These are phyloP conservation scores for Larix sibirica DNA, from an alignment of 83 land plant species.

Conservation along the genomic window DNA sequence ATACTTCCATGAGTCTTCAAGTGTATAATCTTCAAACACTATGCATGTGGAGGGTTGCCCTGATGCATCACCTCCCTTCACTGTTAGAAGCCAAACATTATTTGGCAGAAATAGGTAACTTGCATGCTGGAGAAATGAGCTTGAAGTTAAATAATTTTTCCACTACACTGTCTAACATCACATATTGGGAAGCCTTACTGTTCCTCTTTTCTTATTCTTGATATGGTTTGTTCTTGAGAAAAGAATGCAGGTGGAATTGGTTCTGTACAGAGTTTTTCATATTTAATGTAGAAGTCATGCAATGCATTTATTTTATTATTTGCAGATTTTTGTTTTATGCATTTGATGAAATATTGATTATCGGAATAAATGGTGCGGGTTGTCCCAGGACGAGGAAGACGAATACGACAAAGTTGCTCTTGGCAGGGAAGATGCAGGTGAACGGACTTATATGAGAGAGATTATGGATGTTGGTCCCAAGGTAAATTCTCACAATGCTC, in stretches of 20 bases:
- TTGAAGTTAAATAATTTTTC: background rate
- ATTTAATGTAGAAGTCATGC: background rate
- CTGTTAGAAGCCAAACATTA: no score
- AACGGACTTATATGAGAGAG: constrained; percentile 74
- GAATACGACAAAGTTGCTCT: constrained; percentile 83
- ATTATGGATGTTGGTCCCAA: constrained; percentile 30
- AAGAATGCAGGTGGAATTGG: background rate
- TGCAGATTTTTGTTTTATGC: background rate
- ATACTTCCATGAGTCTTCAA: no score
- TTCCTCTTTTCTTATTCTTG: background rate
- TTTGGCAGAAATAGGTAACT: no score
- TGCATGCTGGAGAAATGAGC: background rate
- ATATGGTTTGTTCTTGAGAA: background rate
- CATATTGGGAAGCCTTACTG: background rate
- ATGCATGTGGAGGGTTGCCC: no score
- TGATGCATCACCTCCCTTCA: no score
- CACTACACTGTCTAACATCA: background rate
- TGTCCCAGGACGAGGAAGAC: constrained; percentile 93
- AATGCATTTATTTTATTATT: background rate
- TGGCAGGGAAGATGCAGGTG: constrained; percentile 59
- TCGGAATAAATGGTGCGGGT: background rate
- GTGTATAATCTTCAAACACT: no score
- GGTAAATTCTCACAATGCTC: constrained; percentile 27
- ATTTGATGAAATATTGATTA: background rate
- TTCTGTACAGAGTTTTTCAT: no score